Evolutionary conservation across 2,329 filamentous ascomycete genomes (phyloP).

Genomic region (Fusarium staphyleae): DNA sequence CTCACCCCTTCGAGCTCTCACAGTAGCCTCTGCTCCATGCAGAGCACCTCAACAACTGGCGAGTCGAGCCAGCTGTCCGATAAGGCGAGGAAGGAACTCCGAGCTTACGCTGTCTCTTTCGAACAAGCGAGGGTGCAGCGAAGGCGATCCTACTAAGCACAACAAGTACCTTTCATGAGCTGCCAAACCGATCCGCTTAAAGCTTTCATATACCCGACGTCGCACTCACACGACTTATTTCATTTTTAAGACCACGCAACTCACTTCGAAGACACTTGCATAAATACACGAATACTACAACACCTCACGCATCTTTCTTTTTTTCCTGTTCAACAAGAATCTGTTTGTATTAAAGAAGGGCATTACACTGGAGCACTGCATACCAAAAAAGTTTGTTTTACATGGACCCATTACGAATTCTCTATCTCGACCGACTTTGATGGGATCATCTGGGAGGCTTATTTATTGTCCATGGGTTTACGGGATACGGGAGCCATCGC

Average conservation of each 20-base stretch:
- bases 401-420: conserved; percentile 35
- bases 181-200: neutral
- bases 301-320: conserved; percentile 33
- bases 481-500: conserved; percentile 36
- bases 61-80: conserved; percentile 70
- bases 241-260: conserved; percentile 41
- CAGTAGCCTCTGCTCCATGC: conserved; percentile 82
- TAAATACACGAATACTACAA: conserved; percentile 27
- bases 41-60: conserved; percentile 64
- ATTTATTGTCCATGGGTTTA: conserved; percentile 35
- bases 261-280: conserved; percentile 40
- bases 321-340: conserved; percentile 38
- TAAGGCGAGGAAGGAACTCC: conserved; percentile 79
- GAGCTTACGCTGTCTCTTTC: conserved; percentile 87
- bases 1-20: conserved; percentile 80
- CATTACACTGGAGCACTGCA: conserved; percentile 59
- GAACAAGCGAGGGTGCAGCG: conserved; percentile 75
- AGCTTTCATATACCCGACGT: conserved; percentile 20
- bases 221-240: conserved; percentile 13
- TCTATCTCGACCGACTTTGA: conserved; percentile 30
- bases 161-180: neutral
- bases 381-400: conserved; percentile 52
- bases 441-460: conserved; percentile 37
- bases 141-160: conserved; percentile 61
- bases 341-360: conserved; percentile 55